Base-by-base conservation (phyloP, 2,329 filamentous ascomycete species). In the Zasmidium citrigriseum region DNA sequence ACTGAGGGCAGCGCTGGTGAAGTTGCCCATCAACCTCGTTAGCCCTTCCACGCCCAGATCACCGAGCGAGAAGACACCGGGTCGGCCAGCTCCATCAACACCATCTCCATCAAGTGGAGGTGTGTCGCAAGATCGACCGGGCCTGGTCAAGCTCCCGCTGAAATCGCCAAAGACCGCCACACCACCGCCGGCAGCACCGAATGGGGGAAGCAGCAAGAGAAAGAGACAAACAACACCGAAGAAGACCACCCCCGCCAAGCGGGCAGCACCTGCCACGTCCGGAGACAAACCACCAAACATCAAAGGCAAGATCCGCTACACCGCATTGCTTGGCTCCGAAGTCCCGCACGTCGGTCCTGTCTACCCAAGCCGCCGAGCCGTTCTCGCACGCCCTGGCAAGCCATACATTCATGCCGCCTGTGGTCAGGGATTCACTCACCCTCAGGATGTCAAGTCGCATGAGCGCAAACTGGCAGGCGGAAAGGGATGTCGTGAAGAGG, bases 321-420 rank as follows among this genome's bases (percentile, higher is more conserved):
- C 29, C 18, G 7, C n/a, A 20, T 21, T 50, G 34, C 14, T 16
- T n/a, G 34, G 52, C 2, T 46, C 60, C 4, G 45, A 58, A 22
- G 51, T 67, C 46, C 1, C 44, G 0, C 63, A 68, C 57, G 23
- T 66, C 29, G 66, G 66, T 5, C 62, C 61, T 12, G 38, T 67
- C 54, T 70, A 62, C 48, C 11, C 46, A 0, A 65, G 55, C 41
- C 66, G 61, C 18, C 66, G 68, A 34, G 57, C 59, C 23, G 52
- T 70, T 2, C 57, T 70, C 29, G 49, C 62, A 10, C 64, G 66
- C 18, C 29, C 34, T 24, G 52, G 54, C 12, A 59, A 56, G 27
- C 67, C 67, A 10, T 70, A 70, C 60, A 63, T 68, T 34, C 67
- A 70, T 55, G 44, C 46, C n/a, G 23, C 57, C 27, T 70, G 67